These are phyloP conservation scores for Chondrus crispus DNA, from an alignment of 23 red algal genomes.

Conservation along the genomic window DNA sequence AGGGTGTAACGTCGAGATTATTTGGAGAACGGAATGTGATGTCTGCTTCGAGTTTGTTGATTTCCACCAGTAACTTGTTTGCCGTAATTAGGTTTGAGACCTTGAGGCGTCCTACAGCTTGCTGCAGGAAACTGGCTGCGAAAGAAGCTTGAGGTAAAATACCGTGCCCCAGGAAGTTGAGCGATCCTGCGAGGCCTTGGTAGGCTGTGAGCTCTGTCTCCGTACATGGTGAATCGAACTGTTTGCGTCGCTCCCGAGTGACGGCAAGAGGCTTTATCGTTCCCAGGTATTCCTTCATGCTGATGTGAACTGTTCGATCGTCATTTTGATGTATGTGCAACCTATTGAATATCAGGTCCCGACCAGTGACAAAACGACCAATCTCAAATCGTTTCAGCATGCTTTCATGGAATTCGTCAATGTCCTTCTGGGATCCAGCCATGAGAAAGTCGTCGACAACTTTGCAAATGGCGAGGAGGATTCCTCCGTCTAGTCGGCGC, in stretches of 20 bases:
- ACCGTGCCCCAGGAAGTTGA: slow-evolving; percentile 9
- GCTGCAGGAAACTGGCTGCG: slow-evolving; percentile 11
- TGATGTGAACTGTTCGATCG: not conserved
- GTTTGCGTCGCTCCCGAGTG: not conserved
- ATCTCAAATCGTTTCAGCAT: not conserved
- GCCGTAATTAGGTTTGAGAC: slow-evolving; percentile 11
- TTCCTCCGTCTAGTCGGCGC: no score
- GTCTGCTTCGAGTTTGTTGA: not conserved
- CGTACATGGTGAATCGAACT: not conserved
- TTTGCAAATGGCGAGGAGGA: no score
- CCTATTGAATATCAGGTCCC: not conserved
- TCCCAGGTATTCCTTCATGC: slow-evolving; percentile 4
- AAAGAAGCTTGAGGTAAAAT: slow-evolving; percentile 11
- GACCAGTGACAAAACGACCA: not conserved
- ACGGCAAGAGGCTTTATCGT: not conserved
- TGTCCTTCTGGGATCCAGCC: no score
- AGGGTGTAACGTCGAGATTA: not conserved
- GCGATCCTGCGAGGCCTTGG: not conserved
- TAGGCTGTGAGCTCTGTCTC: not conserved
- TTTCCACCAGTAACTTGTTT: not conserved
- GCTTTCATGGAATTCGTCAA: not conserved
- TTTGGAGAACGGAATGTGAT: not conserved
- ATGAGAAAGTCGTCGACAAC: slow-evolving; percentile 34
- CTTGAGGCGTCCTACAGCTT: not conserved
- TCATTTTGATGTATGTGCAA: not conserved